These are phyloP conservation scores for Capsicum chinense DNA, from an alignment of 257 asterid genomes.

Conservation along the genomic window DNA sequence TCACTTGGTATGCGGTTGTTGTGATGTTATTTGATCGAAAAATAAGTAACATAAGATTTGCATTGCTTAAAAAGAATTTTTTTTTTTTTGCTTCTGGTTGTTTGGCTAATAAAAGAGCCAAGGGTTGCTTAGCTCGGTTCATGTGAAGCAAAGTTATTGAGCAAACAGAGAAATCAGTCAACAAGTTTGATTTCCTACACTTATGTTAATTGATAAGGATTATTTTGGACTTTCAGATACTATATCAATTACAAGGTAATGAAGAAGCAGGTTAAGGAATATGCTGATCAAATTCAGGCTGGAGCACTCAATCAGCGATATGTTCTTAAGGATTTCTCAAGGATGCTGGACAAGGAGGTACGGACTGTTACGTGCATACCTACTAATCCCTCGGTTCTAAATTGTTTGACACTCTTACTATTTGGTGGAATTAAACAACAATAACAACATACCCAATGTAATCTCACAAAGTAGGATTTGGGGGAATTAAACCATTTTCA, in stretches of 20 bases:
- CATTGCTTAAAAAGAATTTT: not conserved
- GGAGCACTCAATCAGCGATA: conserved; percentile 69
- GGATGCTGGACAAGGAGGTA: conserved; percentile 91
- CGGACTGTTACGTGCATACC: not conserved
- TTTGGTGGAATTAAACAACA: not conserved
- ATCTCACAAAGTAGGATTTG: too few species aligned
- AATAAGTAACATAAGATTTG: not conserved
- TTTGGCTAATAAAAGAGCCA: not conserved
- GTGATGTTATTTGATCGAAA: not conserved
- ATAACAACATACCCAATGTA: too few species aligned
- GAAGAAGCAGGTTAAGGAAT: conserved; percentile 90
- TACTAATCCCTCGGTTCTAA: not conserved
- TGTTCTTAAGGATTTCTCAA: conserved; percentile 93
- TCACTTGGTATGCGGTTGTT: too few species aligned
- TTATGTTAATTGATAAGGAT: not conserved
- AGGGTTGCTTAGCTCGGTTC: not conserved
- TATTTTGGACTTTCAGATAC: conserved; percentile 51
- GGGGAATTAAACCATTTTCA: not conserved
- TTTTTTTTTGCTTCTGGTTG: not conserved
- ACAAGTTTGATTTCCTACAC: not conserved
- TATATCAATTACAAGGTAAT: conserved; percentile 94
- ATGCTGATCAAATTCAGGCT: conserved; percentile 66
- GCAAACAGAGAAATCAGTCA: not conserved
- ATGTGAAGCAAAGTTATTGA: not conserved
- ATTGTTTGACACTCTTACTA: not conserved